Conservation (phyloP, 768 basidiomycete species). For the Lyophyllum atratum region DNA sequence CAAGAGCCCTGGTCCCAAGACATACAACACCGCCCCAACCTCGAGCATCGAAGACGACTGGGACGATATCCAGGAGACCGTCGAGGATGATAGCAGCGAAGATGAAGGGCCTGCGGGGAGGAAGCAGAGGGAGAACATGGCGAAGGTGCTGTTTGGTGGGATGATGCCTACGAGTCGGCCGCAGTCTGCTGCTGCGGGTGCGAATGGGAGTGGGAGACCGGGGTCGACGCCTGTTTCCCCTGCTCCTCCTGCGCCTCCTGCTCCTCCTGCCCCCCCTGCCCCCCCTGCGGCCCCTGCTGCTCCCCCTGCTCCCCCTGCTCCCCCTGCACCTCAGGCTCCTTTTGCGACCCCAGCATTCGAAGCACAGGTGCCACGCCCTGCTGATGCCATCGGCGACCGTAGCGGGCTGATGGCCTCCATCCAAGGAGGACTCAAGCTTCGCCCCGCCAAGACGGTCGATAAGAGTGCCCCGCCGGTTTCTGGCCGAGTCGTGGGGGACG, state of each 20-base stretch:
- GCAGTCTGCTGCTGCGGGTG: constrained; percentile 54
- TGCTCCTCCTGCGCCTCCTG: constrained; percentile 27
- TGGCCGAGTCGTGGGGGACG: constrained; percentile 80
- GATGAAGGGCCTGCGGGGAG: constrained; percentile 79
- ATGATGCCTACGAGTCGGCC: constrained; percentile 62
- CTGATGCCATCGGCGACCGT: constrained; percentile 48
- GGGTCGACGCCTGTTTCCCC: constrained; percentile 47
- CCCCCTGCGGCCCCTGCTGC: constrained; percentile 38
- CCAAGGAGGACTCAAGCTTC: constrained; percentile 69
- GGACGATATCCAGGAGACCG: constrained; percentile 80
- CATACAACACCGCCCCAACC: constrained; percentile 64
- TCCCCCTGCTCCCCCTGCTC: constrained; percentile 38
- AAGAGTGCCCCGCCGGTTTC: constrained; percentile 69
- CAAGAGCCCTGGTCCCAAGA: constrained; percentile 55
- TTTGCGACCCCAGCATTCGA: constrained; percentile 32
- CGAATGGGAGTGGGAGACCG: constrained; percentile 29
- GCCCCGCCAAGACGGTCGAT: constrained; percentile 81
- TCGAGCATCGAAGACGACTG: constrained; percentile 71
- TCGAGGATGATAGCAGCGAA: constrained; percentile 70
- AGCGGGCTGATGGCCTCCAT: constrained; percentile 78
- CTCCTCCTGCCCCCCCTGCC: constrained; percentile 36
- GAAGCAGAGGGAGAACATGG: constrained; percentile 67
- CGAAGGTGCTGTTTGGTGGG: constrained; percentile 75
- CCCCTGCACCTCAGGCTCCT: constrained; percentile 33
- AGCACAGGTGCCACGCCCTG: constrained; percentile 29